Conservation (phyloP, 257 asterid species). For the Solanum sitiens region DNA sequence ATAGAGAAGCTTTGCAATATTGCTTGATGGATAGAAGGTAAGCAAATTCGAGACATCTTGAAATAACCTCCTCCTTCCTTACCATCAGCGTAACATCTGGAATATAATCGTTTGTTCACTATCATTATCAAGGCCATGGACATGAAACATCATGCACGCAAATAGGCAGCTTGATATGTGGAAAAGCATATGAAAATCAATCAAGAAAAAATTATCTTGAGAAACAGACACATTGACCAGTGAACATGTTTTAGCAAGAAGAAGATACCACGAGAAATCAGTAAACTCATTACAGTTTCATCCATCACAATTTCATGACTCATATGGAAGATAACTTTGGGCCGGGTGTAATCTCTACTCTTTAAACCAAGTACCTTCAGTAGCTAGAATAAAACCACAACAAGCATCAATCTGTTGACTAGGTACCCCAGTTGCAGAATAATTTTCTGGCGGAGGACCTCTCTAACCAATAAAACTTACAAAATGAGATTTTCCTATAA, state of each 20-base stretch:
- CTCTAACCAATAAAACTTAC: not conserved
- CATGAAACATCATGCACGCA: not conserved
- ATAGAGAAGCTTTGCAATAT: not conserved
- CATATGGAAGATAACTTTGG: not conserved
- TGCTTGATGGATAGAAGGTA: not conserved
- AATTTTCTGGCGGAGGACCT: not conserved
- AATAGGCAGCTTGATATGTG: not conserved
- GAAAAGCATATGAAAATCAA: not conserved
- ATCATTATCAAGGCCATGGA: not conserved
- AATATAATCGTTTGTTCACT: not conserved
- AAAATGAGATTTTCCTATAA: not conserved
- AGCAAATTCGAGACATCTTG: not conserved
- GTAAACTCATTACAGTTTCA: not conserved
- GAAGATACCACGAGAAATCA: not conserved
- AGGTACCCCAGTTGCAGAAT: not conserved
- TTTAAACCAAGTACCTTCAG: not conserved
- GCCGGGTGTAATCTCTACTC: not conserved
- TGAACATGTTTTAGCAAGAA: not conserved
- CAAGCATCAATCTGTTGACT: not conserved
- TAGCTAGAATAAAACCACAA: not conserved
- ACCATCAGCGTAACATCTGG: not conserved
- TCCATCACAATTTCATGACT: not conserved
- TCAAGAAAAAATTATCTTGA: not conserved
- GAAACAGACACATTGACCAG: not conserved
- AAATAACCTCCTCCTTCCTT: not conserved